phyloP scores from a whole-genome alignment of 78 protist species.

The Capsaspora owczarzaki region DNA sequence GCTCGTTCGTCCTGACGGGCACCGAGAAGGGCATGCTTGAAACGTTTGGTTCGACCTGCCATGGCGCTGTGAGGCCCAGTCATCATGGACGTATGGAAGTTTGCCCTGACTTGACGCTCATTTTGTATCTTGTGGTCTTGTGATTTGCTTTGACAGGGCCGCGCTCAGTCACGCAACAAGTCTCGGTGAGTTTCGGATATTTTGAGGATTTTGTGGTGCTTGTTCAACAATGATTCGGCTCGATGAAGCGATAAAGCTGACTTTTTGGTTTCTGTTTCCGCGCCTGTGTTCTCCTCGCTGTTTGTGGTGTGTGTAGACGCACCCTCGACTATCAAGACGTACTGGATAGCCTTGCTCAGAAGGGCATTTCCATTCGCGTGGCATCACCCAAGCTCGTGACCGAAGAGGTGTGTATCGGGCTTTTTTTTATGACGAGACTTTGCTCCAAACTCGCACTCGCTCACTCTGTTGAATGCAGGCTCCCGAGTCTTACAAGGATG shows the following conservation, averaged over 20 bases:
- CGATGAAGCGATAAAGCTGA: too few relatives aligned
- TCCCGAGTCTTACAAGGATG: conserved; percentile 86
- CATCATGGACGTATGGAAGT: not conserved
- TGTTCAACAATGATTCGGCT: too few relatives aligned
- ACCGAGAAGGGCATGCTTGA: conserved; percentile 76
- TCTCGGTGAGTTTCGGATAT: conserved; percentile 23
- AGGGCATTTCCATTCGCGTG: conserved; percentile 79
- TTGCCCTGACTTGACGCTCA: not conserved
- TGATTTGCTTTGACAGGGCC: conserved; percentile 53
- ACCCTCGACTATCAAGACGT: conserved; percentile 38
- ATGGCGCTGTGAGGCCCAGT: too few relatives aligned
- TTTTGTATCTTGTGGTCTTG: not conserved
- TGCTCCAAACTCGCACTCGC: not conserved
- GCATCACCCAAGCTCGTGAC: conserved; percentile 78
- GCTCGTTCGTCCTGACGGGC: conserved; percentile 83
- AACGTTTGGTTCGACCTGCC: conserved; percentile 90
- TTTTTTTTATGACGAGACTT: too few relatives aligned
- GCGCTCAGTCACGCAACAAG: conserved; percentile 74
- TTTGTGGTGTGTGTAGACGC: not conserved
- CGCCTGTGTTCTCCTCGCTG: too few relatives aligned
- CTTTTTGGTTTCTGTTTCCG: too few relatives aligned
- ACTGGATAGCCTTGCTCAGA: conserved; percentile 36
- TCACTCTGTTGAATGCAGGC: conserved; percentile 26
- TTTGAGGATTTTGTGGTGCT: not conserved
- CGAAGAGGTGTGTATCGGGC: conserved; percentile 57